phyloP scores from a whole-genome alignment of 129 eudicot species.

The Logfia minima region DNA sequence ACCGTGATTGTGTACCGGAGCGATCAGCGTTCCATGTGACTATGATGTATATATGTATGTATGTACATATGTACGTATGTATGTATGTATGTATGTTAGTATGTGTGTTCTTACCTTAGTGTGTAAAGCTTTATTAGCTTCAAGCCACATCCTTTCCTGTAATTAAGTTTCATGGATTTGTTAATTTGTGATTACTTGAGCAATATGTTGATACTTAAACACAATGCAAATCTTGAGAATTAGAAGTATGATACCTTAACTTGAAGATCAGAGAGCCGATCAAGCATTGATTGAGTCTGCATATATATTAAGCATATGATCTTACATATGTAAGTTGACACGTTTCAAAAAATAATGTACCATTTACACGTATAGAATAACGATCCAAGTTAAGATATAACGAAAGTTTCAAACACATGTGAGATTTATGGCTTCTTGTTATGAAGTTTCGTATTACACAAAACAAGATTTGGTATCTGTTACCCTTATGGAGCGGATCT shows the following conservation, averaged over 20 bases:
- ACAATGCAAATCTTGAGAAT: neutral
- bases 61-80: too few relatives aligned
- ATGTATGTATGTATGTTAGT: too few relatives aligned
- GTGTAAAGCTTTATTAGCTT: slow-evolving; percentile 72
- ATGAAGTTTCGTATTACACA: neutral
- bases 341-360: too few relatives aligned
- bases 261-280: slow-evolving; percentile 91
- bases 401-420: neutral
- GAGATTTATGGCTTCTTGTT: neutral
- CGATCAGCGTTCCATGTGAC: too few relatives aligned
- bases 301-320: slow-evolving; percentile 16
- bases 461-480: neutral
- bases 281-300: slow-evolving; percentile 91
- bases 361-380: too few relatives aligned
- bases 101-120: slow-evolving; percentile 46
- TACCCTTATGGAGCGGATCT: slow-evolving; percentile 86
- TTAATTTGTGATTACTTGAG: slow-evolving; percentile 6
- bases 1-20: too few relatives aligned
- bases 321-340: neutral
- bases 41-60: too few relatives aligned
- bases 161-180: neutral
- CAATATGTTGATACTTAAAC: neutral
- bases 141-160: slow-evolving; percentile 83
- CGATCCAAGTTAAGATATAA: neutral
- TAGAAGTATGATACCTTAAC: slow-evolving; percentile 48